Percentiles rank a stretch among this genome's conserved stretches.
phyloP scores from a whole-genome alignment of 2,329 filamentous ascomycete genomes.

The Trichoderma atroviride region DNA sequence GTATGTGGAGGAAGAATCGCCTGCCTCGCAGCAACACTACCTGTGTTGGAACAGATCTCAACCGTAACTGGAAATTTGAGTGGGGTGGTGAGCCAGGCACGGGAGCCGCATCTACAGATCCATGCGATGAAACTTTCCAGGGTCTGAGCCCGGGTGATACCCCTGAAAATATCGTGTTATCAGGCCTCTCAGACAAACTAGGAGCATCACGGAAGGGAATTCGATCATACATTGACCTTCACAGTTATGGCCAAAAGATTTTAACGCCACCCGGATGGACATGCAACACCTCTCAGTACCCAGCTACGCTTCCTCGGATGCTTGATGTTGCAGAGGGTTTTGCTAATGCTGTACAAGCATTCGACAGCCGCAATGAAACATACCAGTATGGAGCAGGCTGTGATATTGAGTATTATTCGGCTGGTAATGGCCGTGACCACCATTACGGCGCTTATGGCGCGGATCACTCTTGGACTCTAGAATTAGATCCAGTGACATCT shows the following conservation, averaged over 20 bases:
- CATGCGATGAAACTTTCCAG: constrained; percentile 54
- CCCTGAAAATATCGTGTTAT: constrained; percentile 51
- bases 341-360: constrained; percentile 13
- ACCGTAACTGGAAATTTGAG: constrained; percentile 62
- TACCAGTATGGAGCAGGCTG: constrained; percentile 16
- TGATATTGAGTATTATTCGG: constrained; percentile 22
- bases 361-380: constrained; percentile 13
- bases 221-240: constrained; percentile 19
- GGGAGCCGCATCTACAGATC: constrained; percentile 54
- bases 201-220: constrained; percentile 2
- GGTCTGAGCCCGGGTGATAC: constrained; percentile 49
- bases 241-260: constrained; percentile 17
- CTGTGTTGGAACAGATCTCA: constrained; percentile 58
- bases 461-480: constrained; percentile 14
- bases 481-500: constrained; percentile 12
- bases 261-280: constrained; percentile 15
- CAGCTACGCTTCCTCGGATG: constrained; percentile 7
- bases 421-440: constrained; percentile 16
- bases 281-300: constrained; percentile 14
- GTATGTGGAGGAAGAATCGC: constrained; percentile 66
- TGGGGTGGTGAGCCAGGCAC: constrained; percentile 46
- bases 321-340: constrained; percentile 10
- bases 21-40: constrained; percentile 42
- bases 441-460: constrained; percentile 14
- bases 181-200: constrained; percentile 7